Evolutionary conservation across 495 filamentous ascomycete species (phyloP), one percentile per base, ranked within the genome.

Genomic region (Articulospora tetracladia): DNA sequence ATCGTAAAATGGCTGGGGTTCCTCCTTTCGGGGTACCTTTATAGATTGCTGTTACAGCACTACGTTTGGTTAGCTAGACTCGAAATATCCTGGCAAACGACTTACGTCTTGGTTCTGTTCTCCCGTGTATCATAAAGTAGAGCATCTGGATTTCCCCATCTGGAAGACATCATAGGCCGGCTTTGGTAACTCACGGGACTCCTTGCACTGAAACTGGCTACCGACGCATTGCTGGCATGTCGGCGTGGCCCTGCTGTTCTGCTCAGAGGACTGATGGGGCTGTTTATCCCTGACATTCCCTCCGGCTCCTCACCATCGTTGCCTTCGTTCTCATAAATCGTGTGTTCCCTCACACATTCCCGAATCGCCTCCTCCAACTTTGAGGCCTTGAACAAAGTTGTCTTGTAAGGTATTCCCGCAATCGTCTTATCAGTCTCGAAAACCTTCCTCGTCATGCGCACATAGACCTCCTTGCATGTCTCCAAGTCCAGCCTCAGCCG

Each of bases 391-490:
- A 97, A 98, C 46, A 98, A 70, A 0, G 94, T 98, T 19, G 90
- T 92, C 24, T 89, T 85, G 67, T 94, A 96, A 0, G 93, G 94
- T 56, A 98, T 94, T 15, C 93, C 94, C 19, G 89, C 90, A 61
- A 98, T 84, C 7, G 93, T 98, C 76, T 98, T 98, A 75, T 98
- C 95, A 11, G 94, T 97, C 73, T 97, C 92, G 63, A 98, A 98
- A 0, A 98, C 95, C 68, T 86, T 86, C 64, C 88, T 86, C 39
- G 94, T 98, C 80, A 98, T 89, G 57, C 90, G 87, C 59, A 96
- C 90, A 66, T 98, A 98, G 12, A 97, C 85, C 61, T 96, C 88
- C 74, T 96, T 97, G 81, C 93, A 97, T 1, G 91, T 94, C 70
- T 97, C 93, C 26, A 98, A 75, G 66, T 98, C 92, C 66, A 98